These are phyloP conservation scores for Saksenaea oblongispora DNA, from an alignment of 371 early-diverging fungal species.

Conservation along the genomic window DNA sequence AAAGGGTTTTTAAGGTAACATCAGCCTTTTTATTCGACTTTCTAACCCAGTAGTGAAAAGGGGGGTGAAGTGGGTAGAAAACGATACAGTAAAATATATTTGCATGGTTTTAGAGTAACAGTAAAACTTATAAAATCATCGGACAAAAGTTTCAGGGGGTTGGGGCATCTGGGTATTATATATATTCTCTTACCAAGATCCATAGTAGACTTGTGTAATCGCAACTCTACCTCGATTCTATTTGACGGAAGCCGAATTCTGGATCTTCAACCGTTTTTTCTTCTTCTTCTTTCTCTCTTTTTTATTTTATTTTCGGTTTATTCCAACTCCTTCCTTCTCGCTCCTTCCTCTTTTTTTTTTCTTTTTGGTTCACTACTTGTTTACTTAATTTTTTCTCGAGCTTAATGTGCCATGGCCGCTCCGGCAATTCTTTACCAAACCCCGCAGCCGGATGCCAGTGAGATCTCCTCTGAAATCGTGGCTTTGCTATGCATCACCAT, in stretches of 20 bases:
- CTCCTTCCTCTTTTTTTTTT: not conserved
- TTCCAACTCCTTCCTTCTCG: not conserved
- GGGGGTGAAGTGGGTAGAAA: too few relatives aligned
- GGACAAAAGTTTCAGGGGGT: not conserved
- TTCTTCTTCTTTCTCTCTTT: not conserved
- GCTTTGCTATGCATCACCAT: conserved; percentile 37
- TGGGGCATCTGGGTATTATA: not conserved
- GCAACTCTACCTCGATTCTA: not conserved
- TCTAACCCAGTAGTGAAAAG: too few relatives aligned
- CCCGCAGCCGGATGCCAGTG: conserved; percentile 31
- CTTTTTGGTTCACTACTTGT: not conserved
- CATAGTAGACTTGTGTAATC: conserved; percentile 1
- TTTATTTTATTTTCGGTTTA: not conserved
- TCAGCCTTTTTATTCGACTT: too few relatives aligned
- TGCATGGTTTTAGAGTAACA: too few relatives aligned
- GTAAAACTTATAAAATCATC: too few relatives aligned
- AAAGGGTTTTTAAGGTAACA: too few relatives aligned
- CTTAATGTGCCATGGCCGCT: not conserved
- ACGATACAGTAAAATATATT: too few relatives aligned
- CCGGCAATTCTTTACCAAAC: not conserved
- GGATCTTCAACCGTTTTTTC: not conserved
- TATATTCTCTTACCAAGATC: not conserved
- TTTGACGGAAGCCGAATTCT: conserved; percentile 4
- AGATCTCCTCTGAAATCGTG: conserved; percentile 38
- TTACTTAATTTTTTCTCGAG: not conserved